Evolutionary conservation across 148 eudicot species (phyloP).

Genomic region (Rhododendron simsii): DNA sequence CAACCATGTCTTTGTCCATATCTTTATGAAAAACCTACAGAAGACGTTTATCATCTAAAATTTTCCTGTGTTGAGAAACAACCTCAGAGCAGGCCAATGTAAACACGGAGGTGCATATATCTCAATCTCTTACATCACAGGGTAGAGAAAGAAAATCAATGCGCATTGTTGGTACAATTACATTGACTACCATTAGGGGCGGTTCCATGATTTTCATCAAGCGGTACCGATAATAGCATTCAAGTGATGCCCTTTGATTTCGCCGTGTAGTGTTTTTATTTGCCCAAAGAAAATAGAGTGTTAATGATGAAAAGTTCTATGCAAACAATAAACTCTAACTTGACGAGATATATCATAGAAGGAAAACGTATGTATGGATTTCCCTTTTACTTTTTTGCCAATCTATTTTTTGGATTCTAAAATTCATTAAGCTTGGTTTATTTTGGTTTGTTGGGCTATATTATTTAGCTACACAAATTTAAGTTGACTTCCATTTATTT

Average conservation of each 20-base stretch:
- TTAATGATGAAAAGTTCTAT: not conserved
- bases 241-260: too few relatives aligned
- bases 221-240: not conserved
- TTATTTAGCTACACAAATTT: not conserved
- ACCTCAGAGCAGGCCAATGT: not conserved
- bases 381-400: not conserved
- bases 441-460: not conserved
- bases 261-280: too few relatives aligned
- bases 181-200: not conserved
- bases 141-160: not conserved
- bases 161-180: not conserved
- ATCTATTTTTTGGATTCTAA: not conserved
- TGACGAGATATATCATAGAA: too few relatives aligned
- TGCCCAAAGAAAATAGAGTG: not conserved
- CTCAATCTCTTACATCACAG: not conserved
- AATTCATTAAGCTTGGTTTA: not conserved
- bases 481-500: not conserved
- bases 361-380: not conserved
- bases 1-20: slow-evolving; percentile 64
- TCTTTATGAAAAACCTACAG: slow-evolving; percentile 48
- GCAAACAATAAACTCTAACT: not conserved
- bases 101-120: not conserved
- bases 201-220: not conserved
- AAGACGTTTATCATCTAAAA: not conserved
- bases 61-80: not conserved